Conservation (phyloP, 345 rosid genomes). For the Murraya koenigii region DNA sequence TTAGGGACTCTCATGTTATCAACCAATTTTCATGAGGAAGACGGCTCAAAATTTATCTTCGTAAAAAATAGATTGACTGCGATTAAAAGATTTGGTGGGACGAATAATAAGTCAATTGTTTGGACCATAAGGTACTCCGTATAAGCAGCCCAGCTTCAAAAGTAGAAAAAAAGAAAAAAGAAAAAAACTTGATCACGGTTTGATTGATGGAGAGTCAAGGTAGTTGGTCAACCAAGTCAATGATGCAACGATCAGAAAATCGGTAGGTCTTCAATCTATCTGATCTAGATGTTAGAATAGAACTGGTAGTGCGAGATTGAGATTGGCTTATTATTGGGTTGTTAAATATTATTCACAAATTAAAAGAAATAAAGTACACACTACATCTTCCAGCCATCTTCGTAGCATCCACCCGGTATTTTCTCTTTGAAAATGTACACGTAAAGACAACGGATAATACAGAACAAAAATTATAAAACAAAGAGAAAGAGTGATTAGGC, state of each 20-base stretch:
- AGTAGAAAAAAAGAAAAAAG: too few species aligned
- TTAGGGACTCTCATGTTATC: neutral
- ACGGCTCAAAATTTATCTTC: neutral
- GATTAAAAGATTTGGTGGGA: too few species aligned
- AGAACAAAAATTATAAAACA: neutral
- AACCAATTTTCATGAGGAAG: neutral
- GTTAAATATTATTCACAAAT: neutral
- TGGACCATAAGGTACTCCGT: neutral
- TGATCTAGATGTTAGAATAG: neutral
- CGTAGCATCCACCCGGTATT: conserved; percentile 29
- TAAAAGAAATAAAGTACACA: neutral
- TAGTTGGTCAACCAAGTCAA: neutral
- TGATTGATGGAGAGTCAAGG: neutral
- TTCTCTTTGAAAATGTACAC: conserved; percentile 15
- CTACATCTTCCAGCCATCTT: conserved; percentile 20
- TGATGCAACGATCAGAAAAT: neutral
- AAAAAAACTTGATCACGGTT: neutral
- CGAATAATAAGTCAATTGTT: too few species aligned
- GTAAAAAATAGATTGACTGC: too few species aligned
- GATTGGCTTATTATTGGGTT: neutral
- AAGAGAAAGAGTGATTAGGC: neutral
- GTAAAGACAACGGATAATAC: conserved; percentile 11
- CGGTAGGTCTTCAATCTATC: too few species aligned
- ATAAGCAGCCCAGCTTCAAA: neutral
- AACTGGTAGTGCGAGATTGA: neutral